Conservation (phyloP, 1,284 basidiomycete species). For the Ceratobasidium sp. region DNA sequence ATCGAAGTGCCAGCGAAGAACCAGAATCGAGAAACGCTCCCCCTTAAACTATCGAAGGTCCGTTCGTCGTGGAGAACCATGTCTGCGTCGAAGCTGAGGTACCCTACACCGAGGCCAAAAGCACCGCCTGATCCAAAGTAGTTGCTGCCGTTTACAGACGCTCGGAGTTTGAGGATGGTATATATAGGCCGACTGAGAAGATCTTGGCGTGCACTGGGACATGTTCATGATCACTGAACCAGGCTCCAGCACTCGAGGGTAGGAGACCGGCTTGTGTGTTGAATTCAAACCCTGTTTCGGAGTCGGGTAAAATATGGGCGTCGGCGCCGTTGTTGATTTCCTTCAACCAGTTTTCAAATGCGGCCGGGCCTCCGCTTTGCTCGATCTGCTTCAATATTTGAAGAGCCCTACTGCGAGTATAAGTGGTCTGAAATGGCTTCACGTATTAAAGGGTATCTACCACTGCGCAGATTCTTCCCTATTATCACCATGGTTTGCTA, state of each 20-base stretch:
- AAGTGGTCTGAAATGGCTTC: background rate
- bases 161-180: background rate
- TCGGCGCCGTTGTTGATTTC: background rate
- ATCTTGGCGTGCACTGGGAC: background rate
- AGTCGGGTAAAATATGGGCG: background rate
- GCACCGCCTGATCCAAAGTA: background rate
- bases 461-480: background rate
- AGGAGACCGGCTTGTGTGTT: too few species aligned
- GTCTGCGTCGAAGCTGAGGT: background rate
- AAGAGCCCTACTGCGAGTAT: background rate
- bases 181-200: background rate
- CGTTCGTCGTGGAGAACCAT: background rate
- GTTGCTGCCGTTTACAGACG: background rate
- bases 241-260: background rate
- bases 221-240: background rate
- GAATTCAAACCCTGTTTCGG: too few species aligned
- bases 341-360: background rate
- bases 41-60: background rate
- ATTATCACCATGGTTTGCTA: background rate
- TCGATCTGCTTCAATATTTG: constrained; percentile 2
- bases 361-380: background rate
- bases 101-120: background rate
- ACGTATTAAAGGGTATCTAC: background rate
- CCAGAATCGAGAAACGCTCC: background rate
- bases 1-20: background rate